phyloP scores from a whole-genome alignment of 306 rosid genomes.

The Castanea mollissima region DNA sequence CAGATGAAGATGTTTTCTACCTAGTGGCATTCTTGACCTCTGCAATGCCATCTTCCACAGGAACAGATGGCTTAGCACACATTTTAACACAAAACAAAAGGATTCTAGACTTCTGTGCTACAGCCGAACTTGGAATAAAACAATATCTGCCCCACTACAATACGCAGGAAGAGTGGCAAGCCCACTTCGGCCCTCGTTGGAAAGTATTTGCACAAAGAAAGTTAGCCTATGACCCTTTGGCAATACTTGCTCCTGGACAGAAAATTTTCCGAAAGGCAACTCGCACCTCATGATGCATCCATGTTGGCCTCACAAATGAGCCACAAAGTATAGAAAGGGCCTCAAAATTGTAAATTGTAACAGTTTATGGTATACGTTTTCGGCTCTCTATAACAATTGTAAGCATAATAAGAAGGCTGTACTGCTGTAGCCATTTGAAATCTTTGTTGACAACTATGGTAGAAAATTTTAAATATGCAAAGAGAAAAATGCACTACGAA shows the following conservation, averaged over 20 bases:
- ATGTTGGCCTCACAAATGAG: not conserved
- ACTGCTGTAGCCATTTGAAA: not conserved
- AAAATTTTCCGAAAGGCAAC: constrained; percentile 75
- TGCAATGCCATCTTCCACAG: constrained; percentile 64
- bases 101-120: constrained; percentile 55
- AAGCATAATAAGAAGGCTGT: constrained; percentile 1
- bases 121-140: constrained; percentile 52
- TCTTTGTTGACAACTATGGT: constrained; percentile 4
- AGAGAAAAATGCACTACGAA: constrained; percentile 8
- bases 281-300: constrained; percentile 23
- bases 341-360: constrained; percentile 12
- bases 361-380: constrained; percentile 13
- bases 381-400: constrained; percentile 14
- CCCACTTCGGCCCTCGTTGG: constrained; percentile 83
- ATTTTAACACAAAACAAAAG: constrained; percentile 62
- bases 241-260: constrained; percentile 94
- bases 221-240: constrained; percentile 74
- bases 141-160: constrained; percentile 85
- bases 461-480: not conserved
- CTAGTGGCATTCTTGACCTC: constrained; percentile 75
- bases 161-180: constrained; percentile 68
- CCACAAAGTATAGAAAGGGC: not conserved
- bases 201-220: constrained; percentile 56
- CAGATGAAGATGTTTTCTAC: constrained; percentile 87
- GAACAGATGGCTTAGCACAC: constrained; percentile 57